Evolutionary conservation across 1,284 basidiomycete genomes (phyloP), one percentile per base, ranked within the genome.

Genomic region (Cutaneotrichosporon cavernicola): DNA sequence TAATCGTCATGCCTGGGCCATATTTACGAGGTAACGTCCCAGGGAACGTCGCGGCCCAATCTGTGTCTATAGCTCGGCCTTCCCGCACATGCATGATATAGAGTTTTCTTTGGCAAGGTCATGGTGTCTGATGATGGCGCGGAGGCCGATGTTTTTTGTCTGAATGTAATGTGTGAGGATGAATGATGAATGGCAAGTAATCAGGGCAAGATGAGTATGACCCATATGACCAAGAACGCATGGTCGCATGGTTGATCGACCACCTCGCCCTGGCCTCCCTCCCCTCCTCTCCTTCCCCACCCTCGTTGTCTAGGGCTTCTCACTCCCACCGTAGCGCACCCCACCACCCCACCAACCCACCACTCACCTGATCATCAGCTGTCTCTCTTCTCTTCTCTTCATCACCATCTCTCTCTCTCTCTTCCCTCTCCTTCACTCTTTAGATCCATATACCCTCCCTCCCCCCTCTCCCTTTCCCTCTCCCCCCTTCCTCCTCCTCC

Each of bases 381-480:
- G 43, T 50, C 16, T 40, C 58, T 6, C 26, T 26, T 11, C 34
- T 21, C 22, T 56, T 9, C 40, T 47, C 26, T 16, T 26, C 51
- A 40, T 40, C 14, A 31, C 51, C 46, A 34, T 34, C 38, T 57
- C n/a, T 7, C 61, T 34, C n/a, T 26, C 26, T 26, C 26, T 26
- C 26, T 26, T 26, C n/a, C 55, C 47, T 36, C 38, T 49, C 51
- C 26, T 51, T 51, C 51, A 53, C 18, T 32, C 30, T 53, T 53
- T 53, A n/a, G 26, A 22, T 43, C n/a, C 38, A 38, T 56, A 56
- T 56, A 56, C 34, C 34, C 53, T 16, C 55, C 9, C 56, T 11
- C 30, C 46, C 60, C 60, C 26, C 60, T 40, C 52, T 26, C 62
- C 57, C 51, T 30, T 55, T 51, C 22, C 49, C 8, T n/a, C 43